These are phyloP conservation scores for Heritiera littoralis DNA, from an alignment of 345 rosid genomes.

Conservation along the genomic window DNA sequence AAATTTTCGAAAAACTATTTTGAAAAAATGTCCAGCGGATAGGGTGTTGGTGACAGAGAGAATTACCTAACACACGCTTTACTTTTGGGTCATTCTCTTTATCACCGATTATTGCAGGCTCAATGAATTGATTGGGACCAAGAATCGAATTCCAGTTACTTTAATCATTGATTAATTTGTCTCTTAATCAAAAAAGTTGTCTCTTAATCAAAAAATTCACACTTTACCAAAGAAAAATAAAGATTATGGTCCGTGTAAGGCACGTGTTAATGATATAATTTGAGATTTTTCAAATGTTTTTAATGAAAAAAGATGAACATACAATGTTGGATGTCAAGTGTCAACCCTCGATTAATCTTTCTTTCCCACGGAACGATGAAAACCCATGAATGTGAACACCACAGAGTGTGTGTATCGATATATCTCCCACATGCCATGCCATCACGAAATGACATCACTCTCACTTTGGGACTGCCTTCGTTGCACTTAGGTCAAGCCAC, in stretches of 20 bases:
- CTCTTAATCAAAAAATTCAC: not conserved
- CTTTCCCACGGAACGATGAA: not conserved
- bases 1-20: too few relatives aligned
- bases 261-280: not conserved
- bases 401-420: too few relatives aligned
- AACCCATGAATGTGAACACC: not conserved
- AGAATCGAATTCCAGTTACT: not conserved
- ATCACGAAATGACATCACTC: not conserved
- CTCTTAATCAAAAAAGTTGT: not conserved
- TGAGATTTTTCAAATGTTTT: not conserved
- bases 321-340: not conserved
- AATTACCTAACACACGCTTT: conserved; percentile 9
- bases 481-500: conserved; percentile 25
- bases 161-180: not conserved
- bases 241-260: not conserved
- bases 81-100: not conserved
- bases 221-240: not conserved
- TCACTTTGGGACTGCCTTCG: not conserved
- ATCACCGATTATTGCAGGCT: not conserved
- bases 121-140: not conserved
- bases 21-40: not conserved
- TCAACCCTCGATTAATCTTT: not conserved
- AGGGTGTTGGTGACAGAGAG: not conserved
- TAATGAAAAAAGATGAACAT: not conserved
- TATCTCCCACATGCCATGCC: not conserved